phyloP scores from a whole-genome alignment of 805 yeast genomes.

The Zygoascus ofunaensis region DNA sequence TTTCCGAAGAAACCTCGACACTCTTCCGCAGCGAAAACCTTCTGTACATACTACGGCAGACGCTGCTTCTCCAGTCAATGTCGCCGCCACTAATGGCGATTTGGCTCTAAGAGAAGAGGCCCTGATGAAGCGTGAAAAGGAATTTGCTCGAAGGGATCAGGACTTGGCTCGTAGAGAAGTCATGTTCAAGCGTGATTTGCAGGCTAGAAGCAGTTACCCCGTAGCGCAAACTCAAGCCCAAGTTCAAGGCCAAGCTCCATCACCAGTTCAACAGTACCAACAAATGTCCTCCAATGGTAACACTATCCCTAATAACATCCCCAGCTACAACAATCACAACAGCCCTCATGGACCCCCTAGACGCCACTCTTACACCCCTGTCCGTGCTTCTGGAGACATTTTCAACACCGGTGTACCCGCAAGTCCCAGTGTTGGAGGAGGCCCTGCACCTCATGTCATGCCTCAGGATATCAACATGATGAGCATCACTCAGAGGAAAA shows the following conservation, averaged over 20 bases:
- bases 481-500: conserved; percentile 18
- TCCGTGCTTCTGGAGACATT: not conserved
- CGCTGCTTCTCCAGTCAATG: conserved; percentile 1
- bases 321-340: too few relatives aligned
- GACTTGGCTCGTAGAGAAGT: conserved; percentile 15
- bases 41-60: too few relatives aligned
- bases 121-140: conserved; percentile 14
- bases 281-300: not conserved
- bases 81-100: not conserved
- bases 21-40: too few relatives aligned
- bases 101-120: not conserved
- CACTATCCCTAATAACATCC: not conserved
- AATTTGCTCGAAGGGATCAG: conserved; percentile 15
- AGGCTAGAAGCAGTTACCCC: not conserved
- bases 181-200: not conserved
- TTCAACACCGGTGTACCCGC: not conserved
- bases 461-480: conserved; percentile 21
- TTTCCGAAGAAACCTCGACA: conserved; percentile 1
- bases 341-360: too few relatives aligned
- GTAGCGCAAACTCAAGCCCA: not conserved
- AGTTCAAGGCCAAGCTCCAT: not conserved
- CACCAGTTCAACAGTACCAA: not conserved
- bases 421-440: conserved; percentile 1
- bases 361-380: not conserved
- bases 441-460: conserved; percentile 3